Conservation (phyloP, 306 rosid genomes). For the Lathyrus sativus region DNA sequence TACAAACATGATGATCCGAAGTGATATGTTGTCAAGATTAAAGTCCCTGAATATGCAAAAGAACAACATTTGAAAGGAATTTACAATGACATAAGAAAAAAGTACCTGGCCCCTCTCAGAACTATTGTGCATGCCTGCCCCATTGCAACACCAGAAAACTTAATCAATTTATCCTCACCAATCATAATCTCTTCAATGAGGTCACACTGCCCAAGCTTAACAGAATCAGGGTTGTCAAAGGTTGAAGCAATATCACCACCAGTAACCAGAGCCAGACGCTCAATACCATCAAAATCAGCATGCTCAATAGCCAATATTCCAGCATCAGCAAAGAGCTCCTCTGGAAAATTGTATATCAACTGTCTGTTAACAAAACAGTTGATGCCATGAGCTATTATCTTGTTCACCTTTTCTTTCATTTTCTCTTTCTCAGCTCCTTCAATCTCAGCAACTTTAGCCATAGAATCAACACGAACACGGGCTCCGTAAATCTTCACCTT, state of each 20-base stretch:
- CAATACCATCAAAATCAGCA: conserved; percentile 98
- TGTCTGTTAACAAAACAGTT: conserved; percentile 94
- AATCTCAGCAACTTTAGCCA: conserved; percentile 92
- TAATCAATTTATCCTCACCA: conserved; percentile 93
- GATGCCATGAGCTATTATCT: conserved; percentile 84
- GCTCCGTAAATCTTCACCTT: conserved; percentile 97
- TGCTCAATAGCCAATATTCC: conserved; percentile 98
- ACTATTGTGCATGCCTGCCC: conserved; percentile 96
- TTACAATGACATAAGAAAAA: neutral
- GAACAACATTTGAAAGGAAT: neutral
- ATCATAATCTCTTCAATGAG: conserved; percentile 96
- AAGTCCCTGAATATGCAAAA: conserved; percentile 5
- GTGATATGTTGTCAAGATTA: conserved; percentile 9
- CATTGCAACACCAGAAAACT: conserved; percentile 92
- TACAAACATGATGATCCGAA: neutral
- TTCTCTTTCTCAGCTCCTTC: conserved; percentile 95
- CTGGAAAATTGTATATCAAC: conserved; percentile 93
- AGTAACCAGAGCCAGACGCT: conserved; percentile 85
- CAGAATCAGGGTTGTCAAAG: conserved; percentile 95
- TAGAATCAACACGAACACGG: conserved; percentile 92
- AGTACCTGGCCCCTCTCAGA: conserved; percentile 91
- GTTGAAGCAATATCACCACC: conserved; percentile 97
- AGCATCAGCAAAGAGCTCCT: conserved; percentile 95
- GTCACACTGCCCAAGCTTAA: conserved; percentile 87
- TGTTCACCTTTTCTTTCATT: conserved; percentile 94